Evolutionary conservation across 371 early-diverging fungal species (phyloP).

Genomic region (Quaeritorhiza haematococci): DNA sequence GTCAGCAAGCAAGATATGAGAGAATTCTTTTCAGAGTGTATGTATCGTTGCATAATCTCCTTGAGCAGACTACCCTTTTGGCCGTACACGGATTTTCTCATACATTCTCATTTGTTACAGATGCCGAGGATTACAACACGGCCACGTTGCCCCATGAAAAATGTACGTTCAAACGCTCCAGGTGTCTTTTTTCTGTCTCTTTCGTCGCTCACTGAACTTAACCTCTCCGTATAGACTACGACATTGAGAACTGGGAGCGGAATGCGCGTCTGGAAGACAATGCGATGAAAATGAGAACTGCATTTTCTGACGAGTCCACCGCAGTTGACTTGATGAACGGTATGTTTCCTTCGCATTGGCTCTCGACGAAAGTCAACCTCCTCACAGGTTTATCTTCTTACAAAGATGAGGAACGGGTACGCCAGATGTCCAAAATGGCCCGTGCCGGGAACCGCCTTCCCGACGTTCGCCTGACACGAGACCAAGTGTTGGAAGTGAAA

Average conservation of each 20-base stretch:
- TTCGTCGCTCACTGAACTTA: background rate
- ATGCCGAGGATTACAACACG: constrained; percentile 75
- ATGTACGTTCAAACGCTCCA: constrained; percentile 9
- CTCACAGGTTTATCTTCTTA: constrained; percentile 1
- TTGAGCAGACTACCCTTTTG: background rate
- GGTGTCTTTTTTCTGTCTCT: background rate
- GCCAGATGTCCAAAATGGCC: constrained; percentile 22
- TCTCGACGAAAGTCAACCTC: too few relatives aligned
- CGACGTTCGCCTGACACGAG: too few relatives aligned
- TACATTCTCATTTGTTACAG: background rate
- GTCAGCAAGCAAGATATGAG: constrained; percentile 51
- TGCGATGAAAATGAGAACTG: background rate
- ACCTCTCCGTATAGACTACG: background rate
- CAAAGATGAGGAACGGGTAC: constrained; percentile 46
- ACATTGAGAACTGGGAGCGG: background rate
- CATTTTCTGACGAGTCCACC: background rate
- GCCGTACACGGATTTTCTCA: background rate
- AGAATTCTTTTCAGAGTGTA: constrained; percentile 55
- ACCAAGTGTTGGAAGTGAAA: constrained; percentile 59
- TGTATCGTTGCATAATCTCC: background rate
- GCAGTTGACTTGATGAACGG: constrained; percentile 11
- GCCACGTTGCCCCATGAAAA: constrained; percentile 65
- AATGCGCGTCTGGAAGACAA: background rate
- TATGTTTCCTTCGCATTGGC: too few relatives aligned
- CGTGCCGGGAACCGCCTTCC: constrained; percentile 23